phyloP scores from a whole-genome alignment of 176 grass and related monocot genomes.

The Triticum urartu region DNA sequence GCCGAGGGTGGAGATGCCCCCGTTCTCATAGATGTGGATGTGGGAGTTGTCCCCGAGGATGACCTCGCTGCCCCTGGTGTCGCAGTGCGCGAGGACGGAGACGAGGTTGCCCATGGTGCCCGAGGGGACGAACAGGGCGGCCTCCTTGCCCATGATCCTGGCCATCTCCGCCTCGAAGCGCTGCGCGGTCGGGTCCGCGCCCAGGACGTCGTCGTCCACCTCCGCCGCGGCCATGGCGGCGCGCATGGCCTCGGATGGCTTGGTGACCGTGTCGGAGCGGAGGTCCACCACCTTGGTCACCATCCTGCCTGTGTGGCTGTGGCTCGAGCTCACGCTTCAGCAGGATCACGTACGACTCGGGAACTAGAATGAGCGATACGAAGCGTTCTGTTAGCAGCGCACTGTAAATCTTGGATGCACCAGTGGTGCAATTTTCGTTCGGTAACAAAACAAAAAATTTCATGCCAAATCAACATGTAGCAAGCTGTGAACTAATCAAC shows the following conservation, averaged over 20 bases:
- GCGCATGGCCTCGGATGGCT: conserved; percentile 78
- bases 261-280: conserved; percentile 92
- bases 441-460: too few relatives aligned
- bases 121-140: conserved; percentile 85
- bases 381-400: too few relatives aligned
- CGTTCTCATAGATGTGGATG: conserved; percentile 94
- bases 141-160: conserved; percentile 72
- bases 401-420: too few relatives aligned
- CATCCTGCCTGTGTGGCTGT: conserved; percentile 26
- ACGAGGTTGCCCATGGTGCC: conserved; percentile 98
- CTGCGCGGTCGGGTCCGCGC: conserved; percentile 67
- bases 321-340: neutral
- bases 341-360: neutral
- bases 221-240: conserved; percentile 84
- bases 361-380: neutral
- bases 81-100: conserved; percentile 81
- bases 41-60: conserved; percentile 83
- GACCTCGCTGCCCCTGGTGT: conserved; percentile 80
- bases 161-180: conserved; percentile 74
- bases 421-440: too few relatives aligned
- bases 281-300: conserved; percentile 73
- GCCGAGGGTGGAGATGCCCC: conserved; percentile 83
- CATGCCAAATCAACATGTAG: too few relatives aligned
- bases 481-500: neutral
- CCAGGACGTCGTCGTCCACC: conserved; percentile 88